phyloP scores from a whole-genome alignment of 495 filamentous ascomycete genomes.

The Lichenothelia convexa region DNA sequence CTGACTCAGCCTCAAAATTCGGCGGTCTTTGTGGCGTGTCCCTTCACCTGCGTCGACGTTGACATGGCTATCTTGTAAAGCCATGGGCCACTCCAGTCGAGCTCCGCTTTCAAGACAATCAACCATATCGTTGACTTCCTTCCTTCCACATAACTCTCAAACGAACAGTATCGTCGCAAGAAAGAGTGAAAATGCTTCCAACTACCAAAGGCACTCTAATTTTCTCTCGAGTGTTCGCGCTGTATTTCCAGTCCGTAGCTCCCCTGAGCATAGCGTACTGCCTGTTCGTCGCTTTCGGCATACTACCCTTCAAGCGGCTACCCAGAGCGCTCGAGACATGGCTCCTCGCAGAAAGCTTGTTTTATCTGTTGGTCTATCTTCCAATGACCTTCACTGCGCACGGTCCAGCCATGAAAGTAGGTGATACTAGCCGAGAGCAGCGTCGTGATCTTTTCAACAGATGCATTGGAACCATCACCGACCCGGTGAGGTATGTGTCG shows the following conservation, averaged over 20 bases:
- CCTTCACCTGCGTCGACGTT: too few species aligned
- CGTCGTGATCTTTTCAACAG: constrained; percentile 33
- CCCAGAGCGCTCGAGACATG: constrained; percentile 16
- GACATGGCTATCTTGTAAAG: too few species aligned
- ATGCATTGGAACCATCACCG: constrained; percentile 34
- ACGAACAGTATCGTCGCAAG: too few species aligned
- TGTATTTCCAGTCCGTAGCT: neutral
- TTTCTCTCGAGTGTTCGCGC: neutral
- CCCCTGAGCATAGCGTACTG: constrained; percentile 1
- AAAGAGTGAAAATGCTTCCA: too few species aligned
- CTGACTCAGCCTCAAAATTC: too few species aligned
- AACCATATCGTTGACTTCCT: too few species aligned
- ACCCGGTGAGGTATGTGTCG: constrained; percentile 36
- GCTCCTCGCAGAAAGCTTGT: constrained; percentile 29
- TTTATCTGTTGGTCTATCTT: constrained; percentile 35
- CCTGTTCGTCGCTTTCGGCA: neutral
- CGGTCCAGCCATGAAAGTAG: constrained; percentile 33
- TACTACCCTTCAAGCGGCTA: neutral
- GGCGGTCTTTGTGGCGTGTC: too few species aligned
- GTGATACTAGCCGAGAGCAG: constrained; percentile 21
- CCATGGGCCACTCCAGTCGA: too few species aligned
- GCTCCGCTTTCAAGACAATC: too few species aligned
- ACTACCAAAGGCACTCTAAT: too few species aligned
- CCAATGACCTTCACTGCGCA: constrained; percentile 33
- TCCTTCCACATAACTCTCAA: too few species aligned